Conservation (phyloP, 1,284 basidiomycete genomes). For the Cutaneotrichosporon sp. region DNA sequence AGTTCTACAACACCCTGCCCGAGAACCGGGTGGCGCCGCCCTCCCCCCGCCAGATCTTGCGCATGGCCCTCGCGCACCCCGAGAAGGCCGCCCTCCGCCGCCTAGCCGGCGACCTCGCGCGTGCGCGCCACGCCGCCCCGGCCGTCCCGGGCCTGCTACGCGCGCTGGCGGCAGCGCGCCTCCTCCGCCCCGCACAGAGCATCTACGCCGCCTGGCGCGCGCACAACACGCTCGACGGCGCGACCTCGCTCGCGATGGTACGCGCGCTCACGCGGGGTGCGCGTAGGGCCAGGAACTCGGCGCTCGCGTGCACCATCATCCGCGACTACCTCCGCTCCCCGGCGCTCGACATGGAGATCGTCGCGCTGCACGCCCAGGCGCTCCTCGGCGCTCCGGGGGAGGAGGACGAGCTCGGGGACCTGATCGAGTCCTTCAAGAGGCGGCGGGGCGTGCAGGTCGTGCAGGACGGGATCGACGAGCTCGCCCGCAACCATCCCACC, state of each 20-base stretch:
- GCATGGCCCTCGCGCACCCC: constrained; percentile 16
- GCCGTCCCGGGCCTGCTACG: constrained; percentile 18
- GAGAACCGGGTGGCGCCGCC: constrained; percentile 8
- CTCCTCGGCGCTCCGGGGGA: constrained; percentile 8
- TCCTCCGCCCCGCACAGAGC: constrained; percentile 6
- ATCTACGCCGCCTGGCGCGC: constrained; percentile 7
- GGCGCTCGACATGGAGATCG: background rate
- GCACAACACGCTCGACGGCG: constrained; percentile 8
- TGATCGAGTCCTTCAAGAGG: background rate
- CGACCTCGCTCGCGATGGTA: constrained; percentile 15
- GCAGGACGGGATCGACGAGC: background rate
- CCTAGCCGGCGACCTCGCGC: constrained; percentile 13
- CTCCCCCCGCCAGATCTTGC: constrained; percentile 11
- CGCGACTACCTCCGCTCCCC: constrained; percentile 10
- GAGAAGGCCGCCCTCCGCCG: constrained; percentile 8
- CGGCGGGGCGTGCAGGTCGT: background rate
- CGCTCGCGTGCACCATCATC: constrained; percentile 14
- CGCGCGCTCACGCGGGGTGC: constrained; percentile 18
- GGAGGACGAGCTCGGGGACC: background rate
- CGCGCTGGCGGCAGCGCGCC: constrained; percentile 16
- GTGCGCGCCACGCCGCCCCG: constrained; percentile 1
- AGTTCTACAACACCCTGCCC: constrained; percentile 18
- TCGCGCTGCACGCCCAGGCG: constrained; percentile 14
- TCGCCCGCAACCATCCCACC: constrained; percentile 4
- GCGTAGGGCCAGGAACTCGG: constrained; percentile 9